Evolutionary conservation across 1,284 basidiomycete species (phyloP).

Genomic region (Ustilago nuda): DNA sequence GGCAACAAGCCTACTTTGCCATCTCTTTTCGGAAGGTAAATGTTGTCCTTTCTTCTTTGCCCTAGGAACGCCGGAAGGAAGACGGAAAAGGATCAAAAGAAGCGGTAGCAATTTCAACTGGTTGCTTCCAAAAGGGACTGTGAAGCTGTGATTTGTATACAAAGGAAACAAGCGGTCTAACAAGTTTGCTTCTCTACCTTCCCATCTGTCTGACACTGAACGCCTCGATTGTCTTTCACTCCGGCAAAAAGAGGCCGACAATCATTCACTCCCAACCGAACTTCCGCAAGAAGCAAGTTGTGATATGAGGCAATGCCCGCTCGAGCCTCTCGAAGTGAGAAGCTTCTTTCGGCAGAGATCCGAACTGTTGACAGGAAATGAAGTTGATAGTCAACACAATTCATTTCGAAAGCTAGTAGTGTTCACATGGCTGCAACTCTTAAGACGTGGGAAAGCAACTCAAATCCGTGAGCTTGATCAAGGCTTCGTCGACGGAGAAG

Average conservation of each 20-base stretch:
- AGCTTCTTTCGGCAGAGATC: not conserved
- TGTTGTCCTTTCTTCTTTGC: not conserved
- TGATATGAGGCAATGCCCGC: constrained; percentile 7
- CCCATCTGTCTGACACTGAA: not conserved
- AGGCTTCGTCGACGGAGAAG: not conserved
- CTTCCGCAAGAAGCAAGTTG: constrained; percentile 25
- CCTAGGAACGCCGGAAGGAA: too few species aligned
- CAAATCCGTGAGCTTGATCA: too few species aligned
- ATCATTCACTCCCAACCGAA: constrained; percentile 34
- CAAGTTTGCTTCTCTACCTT: constrained; percentile 1
- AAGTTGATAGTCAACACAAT: too few species aligned
- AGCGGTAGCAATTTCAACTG: not conserved
- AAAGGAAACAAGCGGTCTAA: not conserved
- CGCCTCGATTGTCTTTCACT: not conserved
- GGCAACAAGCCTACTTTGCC: constrained; percentile 55
- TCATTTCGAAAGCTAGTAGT: too few species aligned
- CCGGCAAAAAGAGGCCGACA: constrained; percentile 17
- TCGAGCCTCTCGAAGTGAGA: not conserved
- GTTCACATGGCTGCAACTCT: too few species aligned
- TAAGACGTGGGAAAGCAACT: too few species aligned
- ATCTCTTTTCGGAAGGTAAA: constrained; percentile 56
- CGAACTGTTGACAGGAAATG: not conserved
- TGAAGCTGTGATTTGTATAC: not conserved
- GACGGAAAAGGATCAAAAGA: not conserved
- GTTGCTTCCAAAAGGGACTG: not conserved